Conservation (phyloP, 2,329 filamentous ascomycete species). For the Macrophomina pseudophaseolina region DNA sequence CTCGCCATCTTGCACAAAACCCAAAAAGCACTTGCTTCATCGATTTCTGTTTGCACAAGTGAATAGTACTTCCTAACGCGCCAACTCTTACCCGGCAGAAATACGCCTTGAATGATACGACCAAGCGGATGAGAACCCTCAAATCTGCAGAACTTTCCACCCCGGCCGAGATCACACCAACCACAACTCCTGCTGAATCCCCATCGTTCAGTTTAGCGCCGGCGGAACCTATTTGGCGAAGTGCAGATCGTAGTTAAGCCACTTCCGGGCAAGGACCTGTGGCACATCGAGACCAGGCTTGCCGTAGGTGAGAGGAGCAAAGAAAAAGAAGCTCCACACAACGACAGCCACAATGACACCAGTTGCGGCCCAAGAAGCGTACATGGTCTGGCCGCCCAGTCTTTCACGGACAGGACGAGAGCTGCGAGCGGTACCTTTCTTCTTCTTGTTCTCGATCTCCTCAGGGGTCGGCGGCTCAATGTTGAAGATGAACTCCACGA, state of each 20-base stretch:
- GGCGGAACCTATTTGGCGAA: conserved; percentile 83
- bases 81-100: background rate
- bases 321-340: conserved; percentile 86
- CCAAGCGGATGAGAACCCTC: background rate
- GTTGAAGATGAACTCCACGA: conserved; percentile 96
- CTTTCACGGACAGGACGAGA: conserved; percentile 78
- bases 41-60: background rate
- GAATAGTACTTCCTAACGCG: background rate
- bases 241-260: conserved; percentile 96
- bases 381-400: conserved; percentile 76
- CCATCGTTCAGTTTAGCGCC: background rate
- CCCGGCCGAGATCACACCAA: background rate
- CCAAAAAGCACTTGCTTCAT: too few relatives aligned
- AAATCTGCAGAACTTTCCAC: conserved; percentile 6
- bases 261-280: conserved; percentile 83
- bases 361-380: conserved; percentile 79
- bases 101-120: background rate
- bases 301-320: conserved; percentile 93
- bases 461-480: conserved; percentile 67
- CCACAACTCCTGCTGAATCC: conserved; percentile 1
- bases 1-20: too few relatives aligned
- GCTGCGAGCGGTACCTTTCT: conserved; percentile 32
- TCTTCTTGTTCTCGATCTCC: conserved; percentile 41
- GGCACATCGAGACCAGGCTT: conserved; percentile 83
- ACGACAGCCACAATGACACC: conserved; percentile 70